A percentile compares a stretch with the other conserved stretches of the same genome.
phyloP scores from a whole-genome alignment of 2,329 filamentous ascomycete species.

The Phaeosphaeria sp. region DNA sequence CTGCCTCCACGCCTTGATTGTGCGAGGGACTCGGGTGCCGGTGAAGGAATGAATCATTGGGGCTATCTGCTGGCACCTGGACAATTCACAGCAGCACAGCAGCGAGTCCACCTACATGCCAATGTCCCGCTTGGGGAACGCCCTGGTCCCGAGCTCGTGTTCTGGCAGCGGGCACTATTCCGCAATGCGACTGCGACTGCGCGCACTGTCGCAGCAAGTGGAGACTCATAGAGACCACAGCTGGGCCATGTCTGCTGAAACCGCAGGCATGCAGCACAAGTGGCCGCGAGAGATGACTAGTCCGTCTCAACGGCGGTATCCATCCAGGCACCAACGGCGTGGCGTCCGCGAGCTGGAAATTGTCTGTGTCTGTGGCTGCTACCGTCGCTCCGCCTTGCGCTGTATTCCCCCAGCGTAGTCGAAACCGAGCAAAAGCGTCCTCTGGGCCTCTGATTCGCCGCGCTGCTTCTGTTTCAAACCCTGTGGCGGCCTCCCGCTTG shows the following conservation, averaged over 20 bases:
- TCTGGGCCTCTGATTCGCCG: conserved; percentile 14
- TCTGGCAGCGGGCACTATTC: conserved; percentile 33
- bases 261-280: conserved; percentile 11
- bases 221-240: conserved; percentile 21
- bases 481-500: conserved; percentile 21
- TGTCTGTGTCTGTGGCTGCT: conserved; percentile 11
- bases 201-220: conserved; percentile 19
- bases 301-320: conserved; percentile 5
- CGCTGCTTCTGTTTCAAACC: conserved; percentile 15
- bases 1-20: background rate
- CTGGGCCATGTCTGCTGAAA: conserved; percentile 22
- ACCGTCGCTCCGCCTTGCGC: conserved; percentile 33
- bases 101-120: conserved; percentile 8
- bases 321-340: conserved; percentile 23
- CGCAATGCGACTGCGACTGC: conserved; percentile 21
- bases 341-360: background rate
- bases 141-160: conserved; percentile 19
- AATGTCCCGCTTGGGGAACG: conserved; percentile 17
- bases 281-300: conserved; percentile 12
- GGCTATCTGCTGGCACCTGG: background rate
- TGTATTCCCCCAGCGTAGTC: conserved; percentile 23
- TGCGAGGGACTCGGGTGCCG: conserved; percentile 5
- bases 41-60: conserved; percentile 5
- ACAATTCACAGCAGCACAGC: background rate
- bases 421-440: conserved; percentile 4